Evolutionary conservation across 2,329 filamentous ascomycete species (phyloP), one percentile per base, ranked within the genome.

Genomic region (Exophiala bonariae): DNA sequence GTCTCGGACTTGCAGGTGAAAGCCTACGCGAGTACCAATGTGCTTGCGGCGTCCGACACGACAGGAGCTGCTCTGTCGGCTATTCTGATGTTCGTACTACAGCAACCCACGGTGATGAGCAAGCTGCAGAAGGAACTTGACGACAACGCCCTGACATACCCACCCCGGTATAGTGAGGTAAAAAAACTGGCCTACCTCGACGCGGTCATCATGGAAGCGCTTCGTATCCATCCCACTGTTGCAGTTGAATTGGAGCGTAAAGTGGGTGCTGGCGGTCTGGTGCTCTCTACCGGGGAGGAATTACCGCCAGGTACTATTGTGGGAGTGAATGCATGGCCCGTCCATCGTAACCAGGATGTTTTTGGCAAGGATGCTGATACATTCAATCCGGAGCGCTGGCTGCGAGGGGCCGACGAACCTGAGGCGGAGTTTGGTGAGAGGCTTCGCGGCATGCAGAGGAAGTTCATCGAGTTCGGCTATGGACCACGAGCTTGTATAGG

Each of bases 241-340:
- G 65, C 63, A 3, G 42, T 66, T 2, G 54, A 56, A 0, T 52
- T 70, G 4, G 61, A 64, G 20, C 61, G 68, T 1, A 30, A 60
- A 8, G 63, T 68, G 0, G 63, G 66, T 0, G 17, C 42, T 1
- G 53, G 45, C 9, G 63, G 66, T 1, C 47, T 54, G 3, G 35
- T 47, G 1, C 52, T 68, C 23, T 17, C 35, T 18, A 54, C 55
- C 14, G 64, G 61, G 2, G 47, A 52, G 4, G 49, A 59, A 26
- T 56, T 72, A 26, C 67, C 68, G 0, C 59, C 55, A 3, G 71
- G 69, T 11, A 73, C 68, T 0, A 59, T 67, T 4, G 63, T 75
- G 6, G 72, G 71, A 4, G 63, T 73, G 34, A 75, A 73, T 39
- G 57, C 70, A 0, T 72, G 69, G 63, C 67, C 71, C 0, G 45